phyloP scores from a whole-genome alignment of 1,139 yeast species.

The Eremothecium cymbalariae region DNA sequence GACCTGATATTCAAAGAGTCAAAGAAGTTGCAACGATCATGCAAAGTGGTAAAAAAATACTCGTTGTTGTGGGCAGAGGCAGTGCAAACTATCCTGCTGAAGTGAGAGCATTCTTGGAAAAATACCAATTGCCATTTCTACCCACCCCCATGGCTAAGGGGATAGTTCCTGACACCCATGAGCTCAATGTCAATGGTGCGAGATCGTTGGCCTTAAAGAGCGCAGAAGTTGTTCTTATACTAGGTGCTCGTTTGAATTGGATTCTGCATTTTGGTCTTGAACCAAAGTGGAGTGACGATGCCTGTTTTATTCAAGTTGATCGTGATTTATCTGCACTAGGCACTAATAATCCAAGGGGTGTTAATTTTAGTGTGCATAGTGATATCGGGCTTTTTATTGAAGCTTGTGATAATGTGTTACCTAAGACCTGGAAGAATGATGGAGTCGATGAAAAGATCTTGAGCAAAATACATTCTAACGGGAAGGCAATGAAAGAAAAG shows the following conservation, averaged over 20 bases:
- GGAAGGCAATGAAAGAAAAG: conserved; percentile 30
- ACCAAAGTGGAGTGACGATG: conserved; percentile 42
- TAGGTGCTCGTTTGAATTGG: conserved; percentile 64
- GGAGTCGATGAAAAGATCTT: conserved; percentile 29
- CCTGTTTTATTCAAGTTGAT: conserved; percentile 50
- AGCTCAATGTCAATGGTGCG: conserved; percentile 48
- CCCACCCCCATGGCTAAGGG: conserved; percentile 76
- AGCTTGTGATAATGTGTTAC: conserved; percentile 32
- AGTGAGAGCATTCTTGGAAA: conserved; percentile 36
- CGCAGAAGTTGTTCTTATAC: conserved; percentile 48
- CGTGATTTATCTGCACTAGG: conserved; percentile 46
- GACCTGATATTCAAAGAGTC: conserved; percentile 38
- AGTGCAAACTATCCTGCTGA: conserved; percentile 39
- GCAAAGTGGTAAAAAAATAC: conserved; percentile 36
- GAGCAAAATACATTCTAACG: conserved; percentile 34
- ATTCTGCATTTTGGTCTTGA: conserved; percentile 53
- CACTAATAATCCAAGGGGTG: conserved; percentile 27
- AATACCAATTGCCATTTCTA: conserved; percentile 43
- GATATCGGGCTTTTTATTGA: conserved; percentile 39
- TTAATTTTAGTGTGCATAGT: conserved; percentile 32
- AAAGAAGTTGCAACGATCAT: conserved; percentile 31
- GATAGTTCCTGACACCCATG: conserved; percentile 44
- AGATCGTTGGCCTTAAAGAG: conserved; percentile 46
- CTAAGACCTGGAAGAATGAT: conserved; percentile 15
- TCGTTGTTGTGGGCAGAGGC: conserved; percentile 58